Evolutionary conservation across 768 basidiomycete species (phyloP), one percentile per base, ranked within the genome.

Genomic region (Favolaschia claudopus): DNA sequence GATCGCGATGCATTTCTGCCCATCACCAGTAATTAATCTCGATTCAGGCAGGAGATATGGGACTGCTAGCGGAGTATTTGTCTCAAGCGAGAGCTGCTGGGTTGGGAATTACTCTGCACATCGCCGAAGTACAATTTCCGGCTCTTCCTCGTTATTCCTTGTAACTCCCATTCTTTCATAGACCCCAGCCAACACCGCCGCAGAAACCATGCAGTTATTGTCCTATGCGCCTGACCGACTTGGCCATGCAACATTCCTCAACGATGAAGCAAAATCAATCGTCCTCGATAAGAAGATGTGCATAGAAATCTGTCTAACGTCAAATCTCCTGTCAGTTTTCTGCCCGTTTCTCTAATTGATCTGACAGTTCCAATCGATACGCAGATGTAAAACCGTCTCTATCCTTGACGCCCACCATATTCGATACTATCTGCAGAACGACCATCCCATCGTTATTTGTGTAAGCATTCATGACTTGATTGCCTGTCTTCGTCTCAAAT

Each of bases 21-120:
- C n/a, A n/a, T n/a, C n/a, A n/a, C n/a, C n/a, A n/a, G n/a, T n/a
- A n/a, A n/a, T n/a, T n/a, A n/a, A n/a, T n/a, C n/a, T n/a, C 10
- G n/a, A 10, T n/a, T 12, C 43, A 62, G 81, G 83, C 79, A 14
- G 89, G 91, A 0, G 77, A 87, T 62, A 81, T 90, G 69, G 68
- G 73, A 4, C 63, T 67, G 3, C 87, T 90, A 58, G 76, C 71
- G 17, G 74, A 74, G 22, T 77, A 84, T 58, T 85, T 93, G 65
- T 71, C 70, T 12, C 72, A 76, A 43, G 91, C 84, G 1, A 86
- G 82, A 55, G 76, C 69, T 32, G 85, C 82, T 1, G 91, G 90
- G 1, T 71, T 95, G 8, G 82, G 86, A 2, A 65, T 93, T n/a
- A 95, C 93, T 0, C 70, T 94, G 32, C 93, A 95, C 71, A 88